phyloP scores from a whole-genome alignment of 2,329 filamentous ascomycete genomes.

The Penicillium freii region DNA sequence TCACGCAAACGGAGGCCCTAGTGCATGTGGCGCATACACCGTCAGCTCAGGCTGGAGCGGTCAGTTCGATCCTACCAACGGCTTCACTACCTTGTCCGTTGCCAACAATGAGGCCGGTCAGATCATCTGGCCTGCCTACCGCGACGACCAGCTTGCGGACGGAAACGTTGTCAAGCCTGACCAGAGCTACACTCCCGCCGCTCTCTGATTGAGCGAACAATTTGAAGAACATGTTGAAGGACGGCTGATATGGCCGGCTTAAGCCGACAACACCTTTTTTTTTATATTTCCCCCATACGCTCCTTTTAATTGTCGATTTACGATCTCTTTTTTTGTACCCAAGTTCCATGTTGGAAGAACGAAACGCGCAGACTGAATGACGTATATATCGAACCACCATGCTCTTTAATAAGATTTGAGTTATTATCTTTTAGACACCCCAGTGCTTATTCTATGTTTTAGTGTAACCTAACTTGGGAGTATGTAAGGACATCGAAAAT shows the following conservation, averaged over 20 bases:
- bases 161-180: neutral
- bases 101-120: constrained; percentile 20
- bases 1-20: neutral
- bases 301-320: neutral
- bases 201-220: neutral
- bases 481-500: neutral
- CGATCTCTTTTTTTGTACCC: neutral
- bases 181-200: neutral
- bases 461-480: neutral
- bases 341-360: neutral
- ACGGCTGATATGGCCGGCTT: neutral
- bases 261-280: too few species aligned
- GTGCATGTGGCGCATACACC: constrained; percentile 49
- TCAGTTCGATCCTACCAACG: constrained; percentile 52
- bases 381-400: neutral
- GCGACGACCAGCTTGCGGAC: neutral
- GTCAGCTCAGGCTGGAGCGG: constrained; percentile 55
- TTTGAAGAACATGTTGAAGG: neutral
- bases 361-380: neutral
- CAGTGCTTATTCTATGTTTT: neutral
- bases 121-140: neutral
- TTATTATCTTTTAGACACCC: neutral
- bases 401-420: neutral
- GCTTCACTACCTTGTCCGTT: constrained; percentile 55
- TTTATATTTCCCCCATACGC: neutral